Percentiles rank a stretch among this genome's conserved stretches.
Conservation (phyloP, 2,329 filamentous ascomycete genomes). For the Geosmithia morbida region DNA sequence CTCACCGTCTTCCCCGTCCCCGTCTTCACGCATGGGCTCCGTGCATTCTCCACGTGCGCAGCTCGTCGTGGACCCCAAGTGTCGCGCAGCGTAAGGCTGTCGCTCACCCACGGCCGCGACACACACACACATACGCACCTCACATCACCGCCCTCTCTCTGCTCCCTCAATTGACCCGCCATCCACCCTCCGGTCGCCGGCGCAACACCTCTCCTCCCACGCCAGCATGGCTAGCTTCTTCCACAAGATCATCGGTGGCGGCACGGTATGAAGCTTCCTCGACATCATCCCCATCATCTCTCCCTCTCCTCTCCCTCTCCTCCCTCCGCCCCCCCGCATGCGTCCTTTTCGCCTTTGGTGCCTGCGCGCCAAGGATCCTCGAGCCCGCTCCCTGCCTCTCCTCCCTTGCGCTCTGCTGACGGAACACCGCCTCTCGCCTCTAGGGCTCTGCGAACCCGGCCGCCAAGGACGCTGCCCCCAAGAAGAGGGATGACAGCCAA, state of each 20-base stretch:
- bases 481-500: slow-evolving; percentile 45
- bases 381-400: neutral
- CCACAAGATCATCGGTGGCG: slow-evolving; percentile 41
- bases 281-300: no score
- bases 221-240: slow-evolving; percentile 40
- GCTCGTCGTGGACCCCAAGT: no score
- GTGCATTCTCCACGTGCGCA: no score
- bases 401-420: slow-evolving; percentile 2
- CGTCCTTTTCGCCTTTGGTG: neutral
- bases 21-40: neutral
- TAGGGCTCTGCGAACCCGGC: slow-evolving; percentile 28
- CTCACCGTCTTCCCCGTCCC: no score
- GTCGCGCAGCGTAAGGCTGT: neutral
- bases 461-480: slow-evolving; percentile 31
- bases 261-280: slow-evolving; percentile 30
- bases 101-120: neutral
- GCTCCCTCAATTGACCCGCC: neutral
- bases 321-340: neutral
- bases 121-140: neutral
- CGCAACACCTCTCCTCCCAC: slow-evolving; percentile 1
- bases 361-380: neutral
- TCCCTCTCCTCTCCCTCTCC: no score
- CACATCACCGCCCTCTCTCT: neutral
- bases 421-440: slow-evolving; percentile 6
- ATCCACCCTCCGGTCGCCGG: neutral